Base-by-base conservation (phyloP, 331 rosid genomes). In the Malus hybrid region DNA sequence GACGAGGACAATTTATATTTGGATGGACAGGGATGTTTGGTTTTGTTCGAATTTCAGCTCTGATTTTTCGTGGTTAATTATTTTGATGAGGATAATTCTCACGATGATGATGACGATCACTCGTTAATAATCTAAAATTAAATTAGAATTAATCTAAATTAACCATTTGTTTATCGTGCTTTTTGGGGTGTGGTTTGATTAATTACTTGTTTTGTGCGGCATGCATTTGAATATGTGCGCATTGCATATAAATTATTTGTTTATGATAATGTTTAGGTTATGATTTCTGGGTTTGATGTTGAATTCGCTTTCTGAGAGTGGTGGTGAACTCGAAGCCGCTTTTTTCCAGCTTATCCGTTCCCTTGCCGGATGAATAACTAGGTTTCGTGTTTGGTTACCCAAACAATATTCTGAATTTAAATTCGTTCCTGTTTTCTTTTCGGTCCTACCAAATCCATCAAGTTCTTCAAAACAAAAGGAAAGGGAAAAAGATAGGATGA, bases 271-370 rank as follows among this genome's bases (percentile, higher is more conserved):
- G 75, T 78, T 53, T 39, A 39, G 46, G 46, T 39, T 39, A 39
- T 39, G 28, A 57, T 78, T 75, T 84, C 82, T 66, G 86, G 87
- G 84, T 77, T 77, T 83, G 62, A 75, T 73, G 70, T 63, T 80
- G 75, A 87, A 72, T 78, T 72, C 80, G 69, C 88, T 90, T 87
- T 87, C 86, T 85, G 79, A 78, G 79, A 78, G 75, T 70, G 93
- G 91, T 86, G 87, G 85, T 82, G 93, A 86, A 89, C 96, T 93
- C 93, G 93, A 88, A 88, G 89, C 82, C 77, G 66, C 96, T 88
- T 91, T 93, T 83, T 71, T 96, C 97, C 74, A 50, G 88, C 74
- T 89, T 89, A 83, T 85, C 89, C 90, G 96, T 82, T 83, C 71
- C 72, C 89, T 84, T 93, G 97, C 97, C 90, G 90, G 96, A 85